Evolutionary conservation across 2,329 filamentous ascomycete species (phyloP), one percentile per base, ranked within the genome.

Genomic region (Beauveria asiatica): DNA sequence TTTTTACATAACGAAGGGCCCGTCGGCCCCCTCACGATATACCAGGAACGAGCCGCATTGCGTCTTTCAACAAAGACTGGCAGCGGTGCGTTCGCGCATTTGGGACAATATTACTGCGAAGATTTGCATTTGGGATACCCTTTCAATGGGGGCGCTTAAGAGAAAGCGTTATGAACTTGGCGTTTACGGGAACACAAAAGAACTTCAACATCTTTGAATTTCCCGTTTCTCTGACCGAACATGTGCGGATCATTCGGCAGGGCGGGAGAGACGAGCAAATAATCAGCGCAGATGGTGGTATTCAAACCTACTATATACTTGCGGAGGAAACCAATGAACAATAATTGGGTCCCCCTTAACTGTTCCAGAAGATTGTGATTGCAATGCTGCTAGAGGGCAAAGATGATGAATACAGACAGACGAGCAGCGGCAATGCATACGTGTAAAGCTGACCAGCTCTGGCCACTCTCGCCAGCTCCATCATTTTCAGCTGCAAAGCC

Each of bases 51-150:
- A 71, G 69, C 68, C 70, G 68, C 63, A 57, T 66, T 72, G 75
- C 73, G 74, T 76, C 74, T 77, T 77, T 77, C 76, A 78, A 77
- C 76, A 78, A 75, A 77, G 74, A 75, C 70, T 67, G 64, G 64
- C 64, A 66, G 62, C 60, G 52, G 64, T 65, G 68, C 68, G 70
- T 71, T 65, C 69, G 64, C 73, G 71, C 73, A 73, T 76, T 70
- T 73, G 68, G 68, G 69, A 70, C 67, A 55, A 50, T 17, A 50
- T 54, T 56, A 61, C 57, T 62, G 52, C 60, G 60, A 68, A 67
- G 66, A 70, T 67, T 74, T 75, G 72, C 72, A 75, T 74, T 72
- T 69, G 59, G 74, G 73, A 74, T 74, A 75, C 71, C 72, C 53
- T 61, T 62, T 65, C 65, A 66, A 45, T 68, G 68, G 68, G 70